These are phyloP conservation scores for Aquanectria penicillioides DNA, from an alignment of 2,329 filamentous ascomycete species.

Conservation along the genomic window DNA sequence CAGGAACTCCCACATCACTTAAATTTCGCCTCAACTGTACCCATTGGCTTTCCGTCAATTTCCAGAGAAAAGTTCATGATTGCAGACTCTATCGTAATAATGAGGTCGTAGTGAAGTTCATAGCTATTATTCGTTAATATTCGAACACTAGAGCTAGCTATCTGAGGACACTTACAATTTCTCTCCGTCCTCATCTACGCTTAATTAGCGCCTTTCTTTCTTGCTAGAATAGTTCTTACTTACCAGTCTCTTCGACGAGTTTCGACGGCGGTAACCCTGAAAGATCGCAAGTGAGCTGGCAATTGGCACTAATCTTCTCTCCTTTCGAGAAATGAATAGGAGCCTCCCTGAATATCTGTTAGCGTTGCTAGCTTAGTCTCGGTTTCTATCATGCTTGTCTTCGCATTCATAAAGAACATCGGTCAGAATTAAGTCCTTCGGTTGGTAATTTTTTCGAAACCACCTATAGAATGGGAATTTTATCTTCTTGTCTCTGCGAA, in stretches of 20 bases:
- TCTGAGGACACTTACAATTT: neutral
- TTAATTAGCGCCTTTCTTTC: neutral
- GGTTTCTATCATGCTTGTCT: too few relatives aligned
- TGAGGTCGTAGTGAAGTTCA: neutral
- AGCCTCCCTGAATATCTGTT: neutral
- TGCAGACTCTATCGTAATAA: slow-evolving; percentile 7
- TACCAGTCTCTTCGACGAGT: neutral
- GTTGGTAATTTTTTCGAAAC: neutral
- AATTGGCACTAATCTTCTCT: neutral
- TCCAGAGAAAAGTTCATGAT: slow-evolving; percentile 15
- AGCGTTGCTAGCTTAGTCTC: too few relatives aligned
- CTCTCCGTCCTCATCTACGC: neutral
- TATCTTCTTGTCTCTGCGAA: slow-evolving; percentile 20
- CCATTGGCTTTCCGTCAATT: slow-evolving; percentile 2
- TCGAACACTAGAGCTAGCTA: neutral
- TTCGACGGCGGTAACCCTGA: neutral
- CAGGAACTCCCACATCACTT: neutral
- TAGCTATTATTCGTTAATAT: neutral
- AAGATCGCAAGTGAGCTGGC: neutral
- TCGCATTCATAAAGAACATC: neutral
- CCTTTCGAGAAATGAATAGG: neutral
- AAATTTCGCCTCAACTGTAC: slow-evolving; percentile 7
- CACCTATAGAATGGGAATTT: slow-evolving; percentile 3
- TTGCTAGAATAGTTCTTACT: neutral
- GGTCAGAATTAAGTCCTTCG: neutral